These are phyloP conservation scores for Scheffersomyces coipomensis DNA, from an alignment of 805 yeast species.

Conservation along the genomic window DNA sequence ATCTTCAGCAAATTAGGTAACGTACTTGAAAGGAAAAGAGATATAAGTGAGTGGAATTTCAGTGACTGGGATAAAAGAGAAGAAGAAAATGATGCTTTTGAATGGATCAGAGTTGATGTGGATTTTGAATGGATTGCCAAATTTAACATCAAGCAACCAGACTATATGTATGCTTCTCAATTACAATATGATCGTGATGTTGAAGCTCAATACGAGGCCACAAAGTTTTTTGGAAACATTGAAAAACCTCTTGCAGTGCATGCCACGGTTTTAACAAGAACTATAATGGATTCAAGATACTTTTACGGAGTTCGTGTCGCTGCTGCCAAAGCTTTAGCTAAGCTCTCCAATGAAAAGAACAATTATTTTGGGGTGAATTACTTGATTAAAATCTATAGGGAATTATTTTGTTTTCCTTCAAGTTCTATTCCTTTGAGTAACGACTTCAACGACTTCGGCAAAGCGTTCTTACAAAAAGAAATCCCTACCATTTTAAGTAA, in stretches of 20 bases:
- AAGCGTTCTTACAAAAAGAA: slow-evolving; percentile 67
- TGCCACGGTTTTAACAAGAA: slow-evolving; percentile 75
- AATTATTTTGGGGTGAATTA: slow-evolving; percentile 74
- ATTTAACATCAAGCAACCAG: slow-evolving; percentile 81
- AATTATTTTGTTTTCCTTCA: slow-evolving; percentile 68
- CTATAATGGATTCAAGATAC: slow-evolving; percentile 80
- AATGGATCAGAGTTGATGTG: slow-evolving; percentile 97
- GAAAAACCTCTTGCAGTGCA: slow-evolving; percentile 61
- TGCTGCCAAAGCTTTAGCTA: slow-evolving; percentile 78
- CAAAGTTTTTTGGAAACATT: slow-evolving; percentile 63
- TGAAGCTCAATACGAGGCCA: slow-evolving; percentile 89
- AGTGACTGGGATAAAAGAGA: slow-evolving; percentile 69
- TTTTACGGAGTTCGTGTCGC: slow-evolving; percentile 86
- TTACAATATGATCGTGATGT: slow-evolving; percentile 93
- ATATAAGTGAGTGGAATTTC: slow-evolving; percentile 68
- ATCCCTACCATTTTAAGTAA: slow-evolving; percentile 62
- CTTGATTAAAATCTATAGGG: slow-evolving; percentile 65
- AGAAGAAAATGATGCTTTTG: slow-evolving; percentile 88
- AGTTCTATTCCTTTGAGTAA: slow-evolving; percentile 71
- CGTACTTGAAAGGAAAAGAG: slow-evolving; percentile 59
- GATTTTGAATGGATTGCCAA: slow-evolving; percentile 96
- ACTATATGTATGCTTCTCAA: slow-evolving; percentile 92
- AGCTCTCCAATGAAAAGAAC: slow-evolving; percentile 57
- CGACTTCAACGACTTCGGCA: slow-evolving; percentile 70
- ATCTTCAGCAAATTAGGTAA: slow-evolving; percentile 69